Conservation (phyloP, 2,329 filamentous ascomycete genomes). For the Venturia nashicola region DNA sequence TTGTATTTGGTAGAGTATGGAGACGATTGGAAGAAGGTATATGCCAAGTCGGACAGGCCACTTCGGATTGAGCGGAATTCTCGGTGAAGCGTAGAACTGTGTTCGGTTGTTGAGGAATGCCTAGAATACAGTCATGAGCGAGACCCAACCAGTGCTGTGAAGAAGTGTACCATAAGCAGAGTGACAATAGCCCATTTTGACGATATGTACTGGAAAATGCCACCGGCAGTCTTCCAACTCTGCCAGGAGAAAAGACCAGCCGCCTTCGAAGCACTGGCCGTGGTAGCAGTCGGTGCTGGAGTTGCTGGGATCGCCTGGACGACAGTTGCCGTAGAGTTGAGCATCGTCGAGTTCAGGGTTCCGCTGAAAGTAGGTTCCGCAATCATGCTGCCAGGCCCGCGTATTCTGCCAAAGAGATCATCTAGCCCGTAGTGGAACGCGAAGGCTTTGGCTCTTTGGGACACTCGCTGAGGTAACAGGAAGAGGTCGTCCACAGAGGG, state of each 20-base stretch:
- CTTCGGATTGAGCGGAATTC: conserved; percentile 62
- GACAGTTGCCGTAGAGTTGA: conserved; percentile 21
- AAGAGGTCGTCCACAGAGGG: conserved; percentile 58
- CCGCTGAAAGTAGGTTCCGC: conserved; percentile 39
- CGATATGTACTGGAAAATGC: conserved; percentile 50
- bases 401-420: conserved; percentile 33
- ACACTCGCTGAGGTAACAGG: conserved; percentile 56
- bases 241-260: neutral
- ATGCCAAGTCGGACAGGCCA: conserved; percentile 61
- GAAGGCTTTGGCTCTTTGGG: conserved; percentile 55
- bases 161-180: conserved; percentile 52
- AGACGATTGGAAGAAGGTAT: conserved; percentile 56
- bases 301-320: neutral
- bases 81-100: conserved; percentile 82
- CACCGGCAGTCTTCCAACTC: neutral
- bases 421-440: conserved; percentile 47
- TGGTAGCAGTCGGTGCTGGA: neutral
- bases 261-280: neutral
- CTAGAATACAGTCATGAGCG: neutral
- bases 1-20: conserved; percentile 57
- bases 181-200: conserved; percentile 88
- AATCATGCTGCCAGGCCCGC: conserved; percentile 46
- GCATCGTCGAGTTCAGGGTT: conserved; percentile 21
- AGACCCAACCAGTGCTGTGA: neutral
- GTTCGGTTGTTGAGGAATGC: conserved; percentile 74